Conservation (phyloP, 306 rosid genomes). For the Argentina anserina region DNA sequence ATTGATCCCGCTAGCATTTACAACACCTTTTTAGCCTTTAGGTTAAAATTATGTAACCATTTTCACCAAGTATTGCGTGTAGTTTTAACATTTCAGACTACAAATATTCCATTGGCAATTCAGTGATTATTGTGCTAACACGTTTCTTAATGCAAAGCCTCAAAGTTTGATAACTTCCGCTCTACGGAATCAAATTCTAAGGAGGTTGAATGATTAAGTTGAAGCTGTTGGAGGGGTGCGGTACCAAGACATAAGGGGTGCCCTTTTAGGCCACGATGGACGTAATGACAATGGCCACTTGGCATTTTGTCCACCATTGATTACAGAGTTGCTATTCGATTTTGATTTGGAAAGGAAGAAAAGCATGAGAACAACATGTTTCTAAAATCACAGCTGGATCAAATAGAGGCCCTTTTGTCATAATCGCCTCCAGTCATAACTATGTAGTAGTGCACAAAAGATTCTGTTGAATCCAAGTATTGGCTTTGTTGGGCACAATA, state of each 20-base stretch:
- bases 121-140: neutral
- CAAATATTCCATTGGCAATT: neutral
- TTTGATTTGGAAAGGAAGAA: neutral
- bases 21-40: no score
- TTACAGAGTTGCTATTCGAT: neutral
- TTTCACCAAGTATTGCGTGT: neutral
- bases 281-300: constrained; percentile 9
- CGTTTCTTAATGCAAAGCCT: constrained; percentile 5
- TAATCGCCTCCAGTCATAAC: no score
- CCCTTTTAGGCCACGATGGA: constrained; percentile 11
- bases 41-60: neutral
- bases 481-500: no score
- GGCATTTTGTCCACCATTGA: constrained; percentile 13
- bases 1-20: neutral
- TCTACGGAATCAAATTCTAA: neutral
- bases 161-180: neutral
- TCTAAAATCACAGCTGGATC: no score
- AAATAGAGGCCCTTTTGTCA: no score
- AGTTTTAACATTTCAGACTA: neutral
- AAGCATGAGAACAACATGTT: no score
- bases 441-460: no score
- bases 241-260: neutral
- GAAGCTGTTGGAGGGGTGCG: neutral
- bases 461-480: no score
- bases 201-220: neutral